phyloP scores from a whole-genome alignment of 805 yeast species.

The Wickerhamomyces pijperi region DNA sequence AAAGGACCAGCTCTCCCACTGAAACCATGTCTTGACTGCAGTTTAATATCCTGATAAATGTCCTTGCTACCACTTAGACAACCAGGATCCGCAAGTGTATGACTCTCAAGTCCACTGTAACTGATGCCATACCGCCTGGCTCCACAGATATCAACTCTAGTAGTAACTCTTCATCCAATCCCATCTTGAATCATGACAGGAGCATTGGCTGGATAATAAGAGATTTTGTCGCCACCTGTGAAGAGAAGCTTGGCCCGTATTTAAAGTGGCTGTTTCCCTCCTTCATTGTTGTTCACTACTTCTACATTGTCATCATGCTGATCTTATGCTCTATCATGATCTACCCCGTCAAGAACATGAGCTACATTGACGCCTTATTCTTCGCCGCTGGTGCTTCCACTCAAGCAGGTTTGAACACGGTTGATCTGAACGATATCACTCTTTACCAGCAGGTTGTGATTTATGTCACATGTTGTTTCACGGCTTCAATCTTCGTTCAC shows the following conservation, averaged over 20 bases:
- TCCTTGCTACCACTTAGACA: too few species aligned
- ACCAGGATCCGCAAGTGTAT: too few species aligned
- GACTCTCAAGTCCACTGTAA: too few species aligned
- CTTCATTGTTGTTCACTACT: constrained; percentile 55
- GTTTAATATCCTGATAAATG: too few species aligned
- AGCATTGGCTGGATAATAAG: constrained; percentile 28
- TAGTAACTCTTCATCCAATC: too few species aligned
- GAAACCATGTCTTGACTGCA: too few species aligned
- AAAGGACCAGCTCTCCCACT: too few species aligned
- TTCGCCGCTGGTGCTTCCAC: constrained; percentile 69
- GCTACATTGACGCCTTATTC: constrained; percentile 74
- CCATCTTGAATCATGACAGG: too few species aligned
- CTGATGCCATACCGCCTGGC: too few species aligned
- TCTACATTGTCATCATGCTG: constrained; percentile 49
- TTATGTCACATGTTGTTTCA: constrained; percentile 48
- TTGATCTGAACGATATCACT: constrained; percentile 50
- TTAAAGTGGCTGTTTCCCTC: constrained; percentile 29
- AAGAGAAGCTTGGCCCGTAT: constrained; percentile 22
- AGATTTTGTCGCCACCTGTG: constrained; percentile 23
- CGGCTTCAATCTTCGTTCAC: constrained; percentile 87
- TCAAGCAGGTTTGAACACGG: constrained; percentile 86
- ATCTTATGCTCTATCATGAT: constrained; percentile 65
- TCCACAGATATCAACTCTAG: too few species aligned
- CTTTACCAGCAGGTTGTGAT: constrained; percentile 75
- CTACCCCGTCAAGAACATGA: constrained; percentile 56